These are phyloP conservation scores for Alternaria gansuensis DNA, from an alignment of 2,329 filamentous ascomycete genomes.

Conservation along the genomic window DNA sequence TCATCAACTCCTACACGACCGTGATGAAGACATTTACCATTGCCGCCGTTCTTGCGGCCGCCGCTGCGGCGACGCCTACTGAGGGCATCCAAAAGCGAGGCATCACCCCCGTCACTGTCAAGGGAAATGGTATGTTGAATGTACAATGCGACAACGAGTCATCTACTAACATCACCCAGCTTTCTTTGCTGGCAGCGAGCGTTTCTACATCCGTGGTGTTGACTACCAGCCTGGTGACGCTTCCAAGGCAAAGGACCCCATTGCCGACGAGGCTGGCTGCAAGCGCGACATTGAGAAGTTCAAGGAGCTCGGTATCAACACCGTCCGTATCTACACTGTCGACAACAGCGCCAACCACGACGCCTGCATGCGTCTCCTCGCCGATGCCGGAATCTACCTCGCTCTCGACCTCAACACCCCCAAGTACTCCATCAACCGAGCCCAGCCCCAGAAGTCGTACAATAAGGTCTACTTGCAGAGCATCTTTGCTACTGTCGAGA, in stretches of 20 bases:
- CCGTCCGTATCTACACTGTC: constrained; percentile 89
- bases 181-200: constrained; percentile 69
- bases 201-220: constrained; percentile 69
- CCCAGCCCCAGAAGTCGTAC: constrained; percentile 77
- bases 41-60: constrained; percentile 58
- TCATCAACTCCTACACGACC: constrained; percentile 20
- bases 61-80: constrained; percentile 57
- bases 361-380: constrained; percentile 82
- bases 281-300: constrained; percentile 82
- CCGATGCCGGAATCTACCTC: constrained; percentile 88
- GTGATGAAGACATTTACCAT: constrained; percentile 64
- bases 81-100: constrained; percentile 50
- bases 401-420: constrained; percentile 93
- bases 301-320: constrained; percentile 87
- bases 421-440: constrained; percentile 85
- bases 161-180: constrained; percentile 49
- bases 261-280: constrained; percentile 75
- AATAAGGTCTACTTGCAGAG: constrained; percentile 85
- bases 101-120: constrained; percentile 66
- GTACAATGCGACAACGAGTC: not conserved
- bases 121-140: constrained; percentile 64
- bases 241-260: constrained; percentile 73
- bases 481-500: constrained; percentile 88
- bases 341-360: constrained; percentile 86
- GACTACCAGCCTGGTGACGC: constrained; percentile 74